Evolutionary conservation across 192 early-diverging fungal species (phyloP).

Genomic region (Gryganskiella cystojenkinii): DNA sequence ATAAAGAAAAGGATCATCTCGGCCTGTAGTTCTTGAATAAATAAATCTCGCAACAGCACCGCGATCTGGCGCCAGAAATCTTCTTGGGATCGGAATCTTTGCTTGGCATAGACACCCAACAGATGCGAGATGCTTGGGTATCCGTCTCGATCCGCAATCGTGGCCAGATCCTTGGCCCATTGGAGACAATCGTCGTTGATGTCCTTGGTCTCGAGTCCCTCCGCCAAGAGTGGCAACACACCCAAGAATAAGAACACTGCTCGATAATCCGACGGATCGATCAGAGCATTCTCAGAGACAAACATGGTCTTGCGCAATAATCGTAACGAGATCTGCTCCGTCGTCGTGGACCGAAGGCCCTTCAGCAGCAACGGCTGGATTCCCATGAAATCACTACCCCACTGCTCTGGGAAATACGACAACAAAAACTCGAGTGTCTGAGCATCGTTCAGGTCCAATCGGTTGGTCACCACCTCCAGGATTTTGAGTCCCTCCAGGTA

Average conservation of each 20-base stretch:
- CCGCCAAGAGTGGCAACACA: slow-evolving; percentile 72
- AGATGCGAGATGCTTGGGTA: slow-evolving; percentile 63
- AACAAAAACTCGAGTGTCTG: slow-evolving; percentile 60
- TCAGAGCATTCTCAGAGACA: slow-evolving; percentile 65
- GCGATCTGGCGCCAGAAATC: slow-evolving; percentile 83
- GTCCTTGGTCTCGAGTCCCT: slow-evolving; percentile 70
- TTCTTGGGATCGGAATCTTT: slow-evolving; percentile 72
- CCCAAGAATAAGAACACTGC: slow-evolving; percentile 76
- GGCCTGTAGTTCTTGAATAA: slow-evolving; percentile 68
- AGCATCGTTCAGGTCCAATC: slow-evolving; percentile 66
- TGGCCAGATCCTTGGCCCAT: slow-evolving; percentile 61
- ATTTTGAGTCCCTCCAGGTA: slow-evolving; percentile 75
- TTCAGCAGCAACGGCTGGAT: slow-evolving; percentile 78
- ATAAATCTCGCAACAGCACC: slow-evolving; percentile 66
- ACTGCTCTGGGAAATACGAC: slow-evolving; percentile 75
- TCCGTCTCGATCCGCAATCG: slow-evolving; percentile 61
- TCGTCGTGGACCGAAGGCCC: slow-evolving; percentile 69
- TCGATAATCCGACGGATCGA: slow-evolving; percentile 68
- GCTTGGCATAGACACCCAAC: slow-evolving; percentile 69
- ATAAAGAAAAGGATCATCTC: slow-evolving; percentile 71
- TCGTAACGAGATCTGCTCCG: slow-evolving; percentile 64
- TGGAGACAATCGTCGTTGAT: slow-evolving; percentile 58
- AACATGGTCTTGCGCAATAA: slow-evolving; percentile 68
- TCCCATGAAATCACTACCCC: slow-evolving; percentile 79
- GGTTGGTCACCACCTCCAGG: slow-evolving; percentile 69